phyloP scores from a whole-genome alignment of 2,329 filamentous ascomycete species.

The Diplodia corticola region DNA sequence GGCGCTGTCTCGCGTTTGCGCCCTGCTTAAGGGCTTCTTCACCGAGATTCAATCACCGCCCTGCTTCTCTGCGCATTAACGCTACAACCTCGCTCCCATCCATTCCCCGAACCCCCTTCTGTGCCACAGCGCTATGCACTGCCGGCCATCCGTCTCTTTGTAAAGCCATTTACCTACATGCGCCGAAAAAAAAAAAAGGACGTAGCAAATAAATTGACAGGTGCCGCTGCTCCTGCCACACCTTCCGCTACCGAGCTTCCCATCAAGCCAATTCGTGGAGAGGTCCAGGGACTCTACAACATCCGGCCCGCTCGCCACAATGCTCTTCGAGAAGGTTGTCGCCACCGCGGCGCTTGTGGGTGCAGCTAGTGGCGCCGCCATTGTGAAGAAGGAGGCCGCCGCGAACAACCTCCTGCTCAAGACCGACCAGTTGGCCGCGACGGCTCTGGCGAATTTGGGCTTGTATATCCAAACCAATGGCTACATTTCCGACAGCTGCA shows the following conservation, averaged over 20 bases:
- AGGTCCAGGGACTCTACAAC: background rate
- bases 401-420: background rate
- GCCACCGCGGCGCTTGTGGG: background rate
- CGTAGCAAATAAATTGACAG: slow-evolving; percentile 14
- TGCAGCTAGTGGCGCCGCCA: slow-evolving; percentile 5
- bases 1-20: background rate
- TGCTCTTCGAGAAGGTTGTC: background rate
- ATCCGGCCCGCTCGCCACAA: background rate
- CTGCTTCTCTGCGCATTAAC: slow-evolving; percentile 7
- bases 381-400: slow-evolving; percentile 1
- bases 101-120: slow-evolving; percentile 2
- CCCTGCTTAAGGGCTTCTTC: background rate
- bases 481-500: slow-evolving; percentile 35
- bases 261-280: background rate
- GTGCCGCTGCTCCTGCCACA: background rate
- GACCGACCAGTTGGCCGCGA: slow-evolving; percentile 38
- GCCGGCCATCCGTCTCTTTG: background rate
- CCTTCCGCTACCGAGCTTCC: background rate
- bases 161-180: background rate
- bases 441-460: slow-evolving; percentile 38
- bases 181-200: background rate
- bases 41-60: background rate
- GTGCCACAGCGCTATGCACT: slow-evolving; percentile 3
- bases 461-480: slow-evolving; percentile 31
- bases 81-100: background rate